A percentile compares a stretch with the other conserved stretches of the same genome.
These are phyloP conservation scores for Radiomyces spectabilis DNA, from an alignment of 192 early-diverging fungal species.

Conservation along the genomic window DNA sequence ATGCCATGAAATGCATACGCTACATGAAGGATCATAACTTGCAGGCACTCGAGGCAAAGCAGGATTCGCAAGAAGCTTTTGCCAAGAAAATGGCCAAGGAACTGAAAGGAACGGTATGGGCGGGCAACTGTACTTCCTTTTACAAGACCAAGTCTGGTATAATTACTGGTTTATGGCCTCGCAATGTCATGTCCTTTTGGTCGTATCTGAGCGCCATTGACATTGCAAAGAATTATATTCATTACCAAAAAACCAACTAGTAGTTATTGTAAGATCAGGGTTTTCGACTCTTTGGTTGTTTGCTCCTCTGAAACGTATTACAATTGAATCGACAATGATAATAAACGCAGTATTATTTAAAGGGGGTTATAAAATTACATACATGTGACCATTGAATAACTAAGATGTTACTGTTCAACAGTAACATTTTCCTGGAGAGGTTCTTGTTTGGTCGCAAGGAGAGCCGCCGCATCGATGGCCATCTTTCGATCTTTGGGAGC, in stretches of 20 bases:
- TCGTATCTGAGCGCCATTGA: neutral
- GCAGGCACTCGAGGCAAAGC: conserved; percentile 24
- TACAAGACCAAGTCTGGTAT: conserved; percentile 30
- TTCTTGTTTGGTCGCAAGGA: neutral
- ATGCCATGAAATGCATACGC: conserved; percentile 30
- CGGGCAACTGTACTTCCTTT: conserved; percentile 39
- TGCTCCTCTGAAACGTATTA: no score
- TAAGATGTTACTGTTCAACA: no score
- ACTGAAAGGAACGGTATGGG: conserved; percentile 40
- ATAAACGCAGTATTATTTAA: no score
- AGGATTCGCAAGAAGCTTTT: conserved; percentile 23
- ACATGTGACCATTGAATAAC: no score
- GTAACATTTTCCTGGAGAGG: no score
- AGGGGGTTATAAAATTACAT: no score
- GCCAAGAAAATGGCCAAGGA: conserved; percentile 16
- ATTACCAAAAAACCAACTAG: no score
- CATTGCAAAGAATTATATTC: neutral
- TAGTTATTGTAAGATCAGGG: no score
- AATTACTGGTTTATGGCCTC: conserved; percentile 1
- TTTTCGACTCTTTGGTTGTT: no score
- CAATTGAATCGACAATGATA: no score
- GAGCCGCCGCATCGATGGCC: neutral
- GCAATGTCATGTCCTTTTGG: conserved; percentile 1
- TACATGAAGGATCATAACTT: conserved; percentile 36
- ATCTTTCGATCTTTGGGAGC: neutral